Evolutionary conservation across 2,329 filamentous ascomycete species (phyloP).

Genomic region (Hypoxylon rubiginosum): DNA sequence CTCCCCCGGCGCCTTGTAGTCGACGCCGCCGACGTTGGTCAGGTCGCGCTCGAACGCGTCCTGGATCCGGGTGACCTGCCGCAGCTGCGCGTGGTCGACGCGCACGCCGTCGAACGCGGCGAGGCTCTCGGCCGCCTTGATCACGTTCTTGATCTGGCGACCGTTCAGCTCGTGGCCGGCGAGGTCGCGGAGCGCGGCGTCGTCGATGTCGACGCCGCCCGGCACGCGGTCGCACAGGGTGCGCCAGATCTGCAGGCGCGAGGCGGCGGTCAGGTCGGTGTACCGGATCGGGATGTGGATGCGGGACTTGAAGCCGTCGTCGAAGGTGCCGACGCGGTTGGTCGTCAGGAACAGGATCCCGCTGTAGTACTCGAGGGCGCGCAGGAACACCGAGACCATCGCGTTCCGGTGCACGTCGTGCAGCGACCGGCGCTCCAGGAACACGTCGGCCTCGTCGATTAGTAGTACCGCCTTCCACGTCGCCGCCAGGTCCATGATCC

Average conservation of each 20-base stretch:
- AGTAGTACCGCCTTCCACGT: conserved; percentile 57
- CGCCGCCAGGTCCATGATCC: conserved; percentile 57
- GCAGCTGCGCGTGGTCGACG: conserved; percentile 48
- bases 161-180: conserved; percentile 49
- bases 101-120: conserved; percentile 49
- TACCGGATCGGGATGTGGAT: conserved; percentile 47
- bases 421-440: conserved; percentile 53
- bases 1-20: conserved; percentile 41
- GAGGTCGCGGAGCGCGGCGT: conserved; percentile 36
- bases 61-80: conserved; percentile 51
- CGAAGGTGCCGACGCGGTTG: conserved; percentile 43
- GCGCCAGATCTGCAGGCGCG: conserved; percentile 47
- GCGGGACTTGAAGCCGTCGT: conserved; percentile 43
- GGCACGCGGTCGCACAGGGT: conserved; percentile 46
- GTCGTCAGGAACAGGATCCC: conserved; percentile 46
- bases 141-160: conserved; percentile 53
- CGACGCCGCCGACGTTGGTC: conserved; percentile 29
- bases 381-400: conserved; percentile 46
- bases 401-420: conserved; percentile 41
- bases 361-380: conserved; percentile 43
- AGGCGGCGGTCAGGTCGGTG: conserved; percentile 32
- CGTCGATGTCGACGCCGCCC: conserved; percentile 42
- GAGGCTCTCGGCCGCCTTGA: conserved; percentile 52
- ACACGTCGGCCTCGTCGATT: conserved; percentile 54
- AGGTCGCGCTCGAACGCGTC: conserved; percentile 51